These are phyloP conservation scores for Erucastrum elatum DNA, from an alignment of 345 rosid species.

Conservation along the genomic window DNA sequence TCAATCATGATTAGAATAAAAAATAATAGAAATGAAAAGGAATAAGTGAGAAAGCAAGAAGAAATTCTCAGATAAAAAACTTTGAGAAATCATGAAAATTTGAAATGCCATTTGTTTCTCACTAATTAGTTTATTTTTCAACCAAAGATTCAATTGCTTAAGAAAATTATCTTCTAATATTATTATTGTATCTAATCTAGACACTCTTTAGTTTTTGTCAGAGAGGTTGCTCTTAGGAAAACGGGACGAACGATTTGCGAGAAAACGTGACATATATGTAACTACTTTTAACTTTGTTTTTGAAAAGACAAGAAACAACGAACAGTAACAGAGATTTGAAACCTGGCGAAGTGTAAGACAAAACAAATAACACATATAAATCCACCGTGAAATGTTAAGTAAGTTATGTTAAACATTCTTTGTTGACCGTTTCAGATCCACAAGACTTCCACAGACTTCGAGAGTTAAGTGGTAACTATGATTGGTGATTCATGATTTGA, in stretches of 20 bases:
- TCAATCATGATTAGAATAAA: no score
- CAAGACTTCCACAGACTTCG: constrained; percentile 2
- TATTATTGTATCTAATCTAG: not conserved
- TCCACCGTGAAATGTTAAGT: constrained; percentile 32
- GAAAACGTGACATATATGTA: not conserved
- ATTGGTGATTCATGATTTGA: no score
- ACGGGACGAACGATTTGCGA: not conserved
- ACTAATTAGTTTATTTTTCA: no score
- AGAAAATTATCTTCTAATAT: no score
- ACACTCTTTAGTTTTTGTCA: not conserved
- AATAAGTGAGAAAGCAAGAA: not conserved
- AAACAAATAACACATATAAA: constrained; percentile 30
- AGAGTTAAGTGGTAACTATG: not conserved
- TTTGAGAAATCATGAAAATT: not conserved
- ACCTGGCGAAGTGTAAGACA: constrained; percentile 32
- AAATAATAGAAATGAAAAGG: not conserved
- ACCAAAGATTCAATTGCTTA: not conserved
- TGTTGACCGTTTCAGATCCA: constrained; percentile 25
- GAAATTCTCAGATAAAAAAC: not conserved
- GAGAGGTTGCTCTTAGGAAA: not conserved
- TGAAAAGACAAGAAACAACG: not conserved
- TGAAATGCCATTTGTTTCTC: not conserved
- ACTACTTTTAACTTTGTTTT: not conserved
- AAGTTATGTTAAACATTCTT: constrained; percentile 22
- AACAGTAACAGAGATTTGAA: constrained; percentile 23